Conservation (phyloP, 352 stramenopile genomes). For the Phytophthora nicotianae region DNA sequence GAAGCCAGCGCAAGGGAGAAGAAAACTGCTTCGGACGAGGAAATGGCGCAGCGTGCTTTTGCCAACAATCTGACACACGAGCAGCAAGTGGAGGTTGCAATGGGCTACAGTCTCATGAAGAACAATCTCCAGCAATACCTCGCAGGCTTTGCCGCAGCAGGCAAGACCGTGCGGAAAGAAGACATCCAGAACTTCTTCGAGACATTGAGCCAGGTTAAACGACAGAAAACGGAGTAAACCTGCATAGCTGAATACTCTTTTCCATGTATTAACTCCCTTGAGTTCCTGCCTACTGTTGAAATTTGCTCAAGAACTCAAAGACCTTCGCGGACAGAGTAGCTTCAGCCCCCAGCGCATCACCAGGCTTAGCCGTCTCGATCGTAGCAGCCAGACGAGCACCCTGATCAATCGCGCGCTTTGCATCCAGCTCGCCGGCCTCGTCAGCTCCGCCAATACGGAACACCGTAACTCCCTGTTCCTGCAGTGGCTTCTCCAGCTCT, state of each 20-base stretch:
- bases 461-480: slow-evolving; percentile 76
- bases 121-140: slow-evolving; percentile 72
- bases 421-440: slow-evolving; percentile 95
- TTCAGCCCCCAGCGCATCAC: slow-evolving; percentile 54
- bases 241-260: neutral
- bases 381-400: slow-evolving; percentile 86
- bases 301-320: slow-evolving; percentile 59
- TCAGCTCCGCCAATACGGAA: slow-evolving; percentile 97
- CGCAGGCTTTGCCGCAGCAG: slow-evolving; percentile 53
- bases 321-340: slow-evolving; percentile 50
- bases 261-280: neutral
- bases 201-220: slow-evolving; percentile 56
- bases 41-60: slow-evolving; percentile 56
- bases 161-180: slow-evolving; percentile 71
- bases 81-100: slow-evolving; percentile 77
- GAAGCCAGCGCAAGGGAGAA: slow-evolving; percentile 52
- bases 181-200: slow-evolving; percentile 78
- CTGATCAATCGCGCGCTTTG: slow-evolving; percentile 98
- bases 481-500: slow-evolving; percentile 86
- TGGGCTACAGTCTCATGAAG: slow-evolving; percentile 78
- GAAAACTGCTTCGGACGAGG: slow-evolving; percentile 44
- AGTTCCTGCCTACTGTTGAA: slow-evolving; percentile 40
- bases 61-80: slow-evolving; percentile 63
- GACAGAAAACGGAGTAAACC: slow-evolving; percentile 50
- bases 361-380: slow-evolving; percentile 83